Evolutionary conservation across 2,329 filamentous ascomycete genomes (phyloP), one percentile per base, ranked within the genome.

Genomic region (Fusarium sarcochroum): DNA sequence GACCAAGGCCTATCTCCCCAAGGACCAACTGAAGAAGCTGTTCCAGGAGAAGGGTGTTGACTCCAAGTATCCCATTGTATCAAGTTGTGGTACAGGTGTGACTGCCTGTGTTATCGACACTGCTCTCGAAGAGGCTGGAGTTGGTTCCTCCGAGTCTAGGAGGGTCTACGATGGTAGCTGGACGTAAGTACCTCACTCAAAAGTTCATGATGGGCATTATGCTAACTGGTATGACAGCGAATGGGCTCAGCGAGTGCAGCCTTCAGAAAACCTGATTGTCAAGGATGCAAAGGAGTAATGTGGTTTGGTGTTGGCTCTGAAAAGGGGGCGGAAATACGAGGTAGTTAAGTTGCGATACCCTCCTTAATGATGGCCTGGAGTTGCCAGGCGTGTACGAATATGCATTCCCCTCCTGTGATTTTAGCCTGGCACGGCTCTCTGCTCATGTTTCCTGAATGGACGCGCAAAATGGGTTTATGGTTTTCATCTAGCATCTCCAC

Each of bases 161-260:
- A 90, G 87, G 76, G 85, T 99, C 21, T 99, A 99, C 75, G 96
- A 99, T 78, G 96, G 96, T 47, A 97, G 94, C 80, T 99, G 96
- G 96, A 98, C 96, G 87, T 97, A 84, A 89, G 92, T 91, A 11
- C 13, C 57, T 23, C 38, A 15, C 32, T n/a, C 20, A 23, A 54
- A 37, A 49, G n/a, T 38, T 34, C 25, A 56, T 46, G 34, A 58
- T 42, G 17, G 48, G 34, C 9, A 34, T 15, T 32, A 41, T 54
- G 51, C 44, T 63, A 63, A 67, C 77, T 80, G 73, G 81, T 75
- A 32, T 58, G 17, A 62, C 58, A 90, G 88, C 23, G 88, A 90
- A 80, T 92, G 89, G 89, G 90, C 89, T 37, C 89, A 91, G 74
- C 82, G 89, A 57, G 88, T 90, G 40, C 83, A 83, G 60, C 83